A percentile compares a stretch with the other conserved stretches of the same genome.
phyloP scores from a whole-genome alignment of 2,329 filamentous ascomycete genomes.

The Nakataea oryzae region DNA sequence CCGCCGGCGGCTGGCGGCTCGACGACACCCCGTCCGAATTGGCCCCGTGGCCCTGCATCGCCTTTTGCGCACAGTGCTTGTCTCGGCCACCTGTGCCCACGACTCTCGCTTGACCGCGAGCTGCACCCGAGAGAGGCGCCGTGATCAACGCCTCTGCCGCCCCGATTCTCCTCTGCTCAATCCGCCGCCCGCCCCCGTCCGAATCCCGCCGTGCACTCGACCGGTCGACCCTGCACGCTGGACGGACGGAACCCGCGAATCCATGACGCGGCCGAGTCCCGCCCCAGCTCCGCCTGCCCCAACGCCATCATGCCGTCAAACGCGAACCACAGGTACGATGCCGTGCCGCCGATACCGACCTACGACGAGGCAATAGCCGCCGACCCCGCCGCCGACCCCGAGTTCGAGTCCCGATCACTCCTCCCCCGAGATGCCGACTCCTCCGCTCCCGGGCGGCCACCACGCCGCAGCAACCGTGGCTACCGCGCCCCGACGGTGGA shows the following conservation, averaged over 20 bases:
- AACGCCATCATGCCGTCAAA: conserved; percentile 27
- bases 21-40: background rate
- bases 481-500: conserved; percentile 80
- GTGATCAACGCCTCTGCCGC: background rate
- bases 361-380: conserved; percentile 72
- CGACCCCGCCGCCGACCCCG: conserved; percentile 45
- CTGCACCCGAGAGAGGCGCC: background rate
- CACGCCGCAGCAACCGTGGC: conserved; percentile 32
- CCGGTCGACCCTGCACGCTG: background rate
- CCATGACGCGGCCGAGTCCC: background rate
- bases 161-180: background rate
- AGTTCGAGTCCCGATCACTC: conserved; percentile 69
- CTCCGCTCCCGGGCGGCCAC: conserved; percentile 25
- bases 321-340: conserved; percentile 47
- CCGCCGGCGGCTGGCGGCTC: background rate
- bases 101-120: background rate
- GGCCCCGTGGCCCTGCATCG: background rate
- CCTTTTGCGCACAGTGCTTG: too few relatives aligned
- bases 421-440: conserved; percentile 31
- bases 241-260: background rate
- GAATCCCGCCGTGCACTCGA: background rate
- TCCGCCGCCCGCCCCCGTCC: background rate
- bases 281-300: background rate
- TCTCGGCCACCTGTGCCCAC: background rate
- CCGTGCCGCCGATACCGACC: conserved; percentile 66